These are phyloP conservation scores for Solanum chiquidenum DNA, from an alignment of 257 asterid genomes.

Conservation along the genomic window DNA sequence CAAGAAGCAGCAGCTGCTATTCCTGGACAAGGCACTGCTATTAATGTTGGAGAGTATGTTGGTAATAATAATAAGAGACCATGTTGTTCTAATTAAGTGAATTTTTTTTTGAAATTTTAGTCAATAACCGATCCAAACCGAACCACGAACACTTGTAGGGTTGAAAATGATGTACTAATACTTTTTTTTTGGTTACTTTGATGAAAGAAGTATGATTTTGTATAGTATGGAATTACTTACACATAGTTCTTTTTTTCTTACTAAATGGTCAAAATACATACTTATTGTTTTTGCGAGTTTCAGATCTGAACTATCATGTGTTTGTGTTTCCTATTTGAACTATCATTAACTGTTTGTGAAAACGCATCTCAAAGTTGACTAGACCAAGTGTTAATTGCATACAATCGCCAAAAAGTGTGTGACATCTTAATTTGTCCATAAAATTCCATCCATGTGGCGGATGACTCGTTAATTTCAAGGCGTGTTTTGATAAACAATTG, in stretches of 20 bases:
- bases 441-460: background rate
- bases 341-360: background rate
- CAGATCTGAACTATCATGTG: background rate
- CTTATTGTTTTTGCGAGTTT: background rate
- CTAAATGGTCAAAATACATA: background rate
- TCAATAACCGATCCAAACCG: too few relatives aligned
- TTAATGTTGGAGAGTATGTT: conserved; percentile 26
- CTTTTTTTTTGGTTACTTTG: background rate
- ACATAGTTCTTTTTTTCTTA: too few relatives aligned
- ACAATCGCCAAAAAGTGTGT: background rate
- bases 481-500: background rate
- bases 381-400: background rate
- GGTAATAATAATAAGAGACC: conserved; percentile 8
- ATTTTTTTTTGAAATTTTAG: too few relatives aligned
- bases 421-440: background rate
- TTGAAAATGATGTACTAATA: background rate
- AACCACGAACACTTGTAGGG: too few relatives aligned
- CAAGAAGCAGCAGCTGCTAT: conserved; percentile 29
- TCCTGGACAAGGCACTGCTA: conserved; percentile 35
- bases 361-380: background rate
- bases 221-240: background rate
- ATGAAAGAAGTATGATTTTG: background rate
- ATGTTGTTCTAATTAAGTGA: conserved; percentile 21
- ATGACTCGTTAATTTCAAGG: background rate
- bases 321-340: background rate